Conservation (phyloP, 805 yeast genomes). For the Candida pseudoglaebosa region DNA sequence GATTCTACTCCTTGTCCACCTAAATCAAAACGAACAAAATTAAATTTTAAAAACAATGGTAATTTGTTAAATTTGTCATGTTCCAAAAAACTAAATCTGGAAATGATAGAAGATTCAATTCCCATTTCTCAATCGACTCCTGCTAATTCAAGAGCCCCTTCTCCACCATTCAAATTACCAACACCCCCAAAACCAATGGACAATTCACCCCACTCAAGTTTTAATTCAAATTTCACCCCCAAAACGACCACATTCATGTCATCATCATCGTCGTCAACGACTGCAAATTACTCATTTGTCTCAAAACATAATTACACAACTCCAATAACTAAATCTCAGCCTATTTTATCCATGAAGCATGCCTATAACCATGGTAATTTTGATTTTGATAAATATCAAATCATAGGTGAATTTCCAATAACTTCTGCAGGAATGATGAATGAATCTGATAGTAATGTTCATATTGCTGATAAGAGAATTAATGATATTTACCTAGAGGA, state of each 20-base stretch:
- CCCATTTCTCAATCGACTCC: conserved; percentile 44
- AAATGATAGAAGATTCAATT: conserved; percentile 24
- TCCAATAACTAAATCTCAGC: conserved; percentile 16
- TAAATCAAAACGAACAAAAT: conserved; percentile 34
- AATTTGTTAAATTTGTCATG: conserved; percentile 25
- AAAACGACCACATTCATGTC: conserved; percentile 6
- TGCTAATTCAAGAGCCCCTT: conserved; percentile 34
- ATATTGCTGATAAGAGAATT: conserved; percentile 37
- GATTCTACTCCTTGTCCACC: conserved; percentile 44
- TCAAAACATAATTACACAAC: conserved; percentile 15
- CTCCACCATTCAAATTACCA: conserved; percentile 17
- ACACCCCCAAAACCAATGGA: neutral
- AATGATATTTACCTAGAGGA: conserved; percentile 15
- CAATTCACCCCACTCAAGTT: neutral
- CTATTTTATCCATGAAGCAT: conserved; percentile 4
- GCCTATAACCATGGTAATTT: conserved; percentile 2
- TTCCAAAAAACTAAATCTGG: conserved; percentile 29
- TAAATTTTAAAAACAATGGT: conserved; percentile 21
- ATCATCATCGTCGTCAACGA: neutral
- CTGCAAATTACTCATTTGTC: neutral
- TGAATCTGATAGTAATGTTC: conserved; percentile 28
- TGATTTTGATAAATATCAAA: conserved; percentile 15
- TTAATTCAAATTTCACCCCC: neutral
- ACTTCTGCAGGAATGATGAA: conserved; percentile 31
- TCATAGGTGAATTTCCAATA: conserved; percentile 30